These are phyloP conservation scores for Aspergillus taichungensis DNA, from an alignment of 495 filamentous ascomycete genomes.

Conservation along the genomic window DNA sequence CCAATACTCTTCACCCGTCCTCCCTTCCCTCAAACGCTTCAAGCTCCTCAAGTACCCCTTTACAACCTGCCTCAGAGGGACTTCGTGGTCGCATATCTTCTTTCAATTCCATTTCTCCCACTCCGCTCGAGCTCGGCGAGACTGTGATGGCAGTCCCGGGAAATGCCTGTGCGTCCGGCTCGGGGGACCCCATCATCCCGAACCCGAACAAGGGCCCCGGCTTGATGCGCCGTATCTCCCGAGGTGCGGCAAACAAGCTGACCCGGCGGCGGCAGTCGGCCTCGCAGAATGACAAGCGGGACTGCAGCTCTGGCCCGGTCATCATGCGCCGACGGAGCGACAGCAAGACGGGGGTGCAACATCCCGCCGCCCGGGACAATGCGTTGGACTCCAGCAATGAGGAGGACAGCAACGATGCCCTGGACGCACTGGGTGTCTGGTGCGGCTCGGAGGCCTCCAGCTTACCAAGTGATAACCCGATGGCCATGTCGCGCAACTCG, in stretches of 20 bases:
- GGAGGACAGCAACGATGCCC: constrained; percentile 54
- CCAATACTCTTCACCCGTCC: constrained; percentile 1
- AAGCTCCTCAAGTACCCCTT: constrained; percentile 41
- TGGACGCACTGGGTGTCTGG: constrained; percentile 31
- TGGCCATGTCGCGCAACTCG: constrained; percentile 21
- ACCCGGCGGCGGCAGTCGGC: constrained; percentile 61
- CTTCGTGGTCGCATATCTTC: constrained; percentile 35
- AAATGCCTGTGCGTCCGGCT: constrained; percentile 21
- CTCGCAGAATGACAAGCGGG: constrained; percentile 61
- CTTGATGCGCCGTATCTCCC: constrained; percentile 57
- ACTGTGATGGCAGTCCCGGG: constrained; percentile 39
- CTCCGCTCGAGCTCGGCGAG: constrained; percentile 47
- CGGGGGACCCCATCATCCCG: constrained; percentile 45
- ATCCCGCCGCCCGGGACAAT: constrained; percentile 33
- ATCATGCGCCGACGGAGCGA: constrained; percentile 81
- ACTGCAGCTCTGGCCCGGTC: constrained; percentile 81
- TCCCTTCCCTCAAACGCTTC: constrained; percentile 30
- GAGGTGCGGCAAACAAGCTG: constrained; percentile 55
- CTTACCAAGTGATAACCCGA: constrained; percentile 28
- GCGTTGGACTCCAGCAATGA: constrained; percentile 45
- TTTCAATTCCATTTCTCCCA: constrained; percentile 27
- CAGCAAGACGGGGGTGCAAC: constrained; percentile 60
- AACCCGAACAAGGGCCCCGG: constrained; percentile 46
- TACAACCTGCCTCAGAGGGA: constrained; percentile 43
- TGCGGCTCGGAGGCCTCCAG: constrained; percentile 32